Evolutionary conservation across 805 yeast species (phyloP).

Genomic region (Cyberlindnera lachancei): DNA sequence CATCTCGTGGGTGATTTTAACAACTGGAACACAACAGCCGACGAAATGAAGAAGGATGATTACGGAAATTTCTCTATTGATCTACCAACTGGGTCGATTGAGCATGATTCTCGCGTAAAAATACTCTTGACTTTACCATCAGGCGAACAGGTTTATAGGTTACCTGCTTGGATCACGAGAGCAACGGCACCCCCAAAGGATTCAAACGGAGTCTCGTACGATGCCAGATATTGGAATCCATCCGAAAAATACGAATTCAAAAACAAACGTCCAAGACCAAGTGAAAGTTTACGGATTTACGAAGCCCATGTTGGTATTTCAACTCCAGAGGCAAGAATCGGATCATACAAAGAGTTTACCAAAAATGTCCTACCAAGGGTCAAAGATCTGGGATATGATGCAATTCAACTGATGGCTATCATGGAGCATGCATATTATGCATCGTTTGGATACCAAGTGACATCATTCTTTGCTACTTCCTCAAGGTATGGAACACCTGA

Average conservation of each 20-base stretch:
- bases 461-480: slow-evolving; percentile 83
- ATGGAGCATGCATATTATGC: slow-evolving; percentile 99
- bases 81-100: slow-evolving; percentile 63
- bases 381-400: slow-evolving; percentile 79
- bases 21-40: slow-evolving; percentile 62
- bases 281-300: slow-evolving; percentile 60
- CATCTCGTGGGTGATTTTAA: slow-evolving; percentile 90
- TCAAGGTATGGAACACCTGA: slow-evolving; percentile 95
- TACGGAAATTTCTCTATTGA: slow-evolving; percentile 64
- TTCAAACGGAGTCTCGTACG: slow-evolving; percentile 46
- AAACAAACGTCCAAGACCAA: slow-evolving; percentile 52
- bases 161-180: slow-evolving; percentile 85
- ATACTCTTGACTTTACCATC: slow-evolving; percentile 55
- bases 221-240: slow-evolving; percentile 94
- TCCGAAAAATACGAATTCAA: slow-evolving; percentile 37
- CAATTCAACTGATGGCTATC: slow-evolving; percentile 93
- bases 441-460: slow-evolving; percentile 94
- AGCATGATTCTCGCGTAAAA: slow-evolving; percentile 76
- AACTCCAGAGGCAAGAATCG: slow-evolving; percentile 79
- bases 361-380: slow-evolving; percentile 75
- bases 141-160: slow-evolving; percentile 67
- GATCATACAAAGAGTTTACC: slow-evolving; percentile 82
- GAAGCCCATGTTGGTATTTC: slow-evolving; percentile 97
- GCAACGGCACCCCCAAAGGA: slow-evolving; percentile 70
- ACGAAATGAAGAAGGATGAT: slow-evolving; percentile 51